phyloP scores from a whole-genome alignment of 2,329 filamentous ascomycete species.

The Stemphylium vesicarium region DNA sequence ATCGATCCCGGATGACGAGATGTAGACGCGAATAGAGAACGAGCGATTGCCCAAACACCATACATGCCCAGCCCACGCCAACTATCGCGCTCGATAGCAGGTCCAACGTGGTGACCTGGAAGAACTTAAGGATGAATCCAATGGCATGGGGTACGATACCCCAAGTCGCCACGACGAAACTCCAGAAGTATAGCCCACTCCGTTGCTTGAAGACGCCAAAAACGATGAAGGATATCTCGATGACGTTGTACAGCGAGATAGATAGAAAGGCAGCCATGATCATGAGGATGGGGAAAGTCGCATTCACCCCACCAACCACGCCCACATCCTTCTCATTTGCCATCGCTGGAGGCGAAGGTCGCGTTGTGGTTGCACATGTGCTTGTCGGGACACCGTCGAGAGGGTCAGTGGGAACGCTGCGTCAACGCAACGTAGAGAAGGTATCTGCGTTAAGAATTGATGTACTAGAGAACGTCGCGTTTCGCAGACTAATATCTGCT shows the following conservation, averaged over 20 bases:
- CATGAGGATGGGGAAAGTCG: conserved; percentile 18
- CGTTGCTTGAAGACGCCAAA: conserved; percentile 55
- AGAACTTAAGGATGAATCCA: conserved; percentile 54
- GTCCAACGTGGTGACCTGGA: conserved; percentile 26
- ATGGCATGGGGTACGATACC: conserved; percentile 53
- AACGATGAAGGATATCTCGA: conserved; percentile 30
- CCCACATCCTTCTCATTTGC: conserved; percentile 10
- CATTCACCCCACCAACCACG: conserved; percentile 19
- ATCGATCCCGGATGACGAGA: conserved; percentile 54
- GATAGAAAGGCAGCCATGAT: conserved; percentile 27
- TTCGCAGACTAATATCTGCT: too few species aligned
- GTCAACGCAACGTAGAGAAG: too few species aligned
- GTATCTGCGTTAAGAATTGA: too few species aligned
- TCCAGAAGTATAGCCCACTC: conserved; percentile 56
- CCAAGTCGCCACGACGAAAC: conserved; percentile 49
- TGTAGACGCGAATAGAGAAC: conserved; percentile 68
- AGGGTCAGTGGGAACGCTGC: too few species aligned
- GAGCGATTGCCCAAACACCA: conserved; percentile 66
- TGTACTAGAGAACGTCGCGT: too few species aligned
- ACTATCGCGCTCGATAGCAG: conserved; percentile 16
- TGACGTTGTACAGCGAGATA: conserved; percentile 42
- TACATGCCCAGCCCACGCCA: conserved; percentile 56
- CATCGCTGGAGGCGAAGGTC: background rate
- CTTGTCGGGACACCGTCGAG: too few species aligned
- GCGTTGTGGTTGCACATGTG: background rate